Percentiles rank a stretch among this genome's conserved stretches.
These are phyloP conservation scores for Solanum hybrid DNA, from an alignment of 305 asterid genomes.

Conservation along the genomic window DNA sequence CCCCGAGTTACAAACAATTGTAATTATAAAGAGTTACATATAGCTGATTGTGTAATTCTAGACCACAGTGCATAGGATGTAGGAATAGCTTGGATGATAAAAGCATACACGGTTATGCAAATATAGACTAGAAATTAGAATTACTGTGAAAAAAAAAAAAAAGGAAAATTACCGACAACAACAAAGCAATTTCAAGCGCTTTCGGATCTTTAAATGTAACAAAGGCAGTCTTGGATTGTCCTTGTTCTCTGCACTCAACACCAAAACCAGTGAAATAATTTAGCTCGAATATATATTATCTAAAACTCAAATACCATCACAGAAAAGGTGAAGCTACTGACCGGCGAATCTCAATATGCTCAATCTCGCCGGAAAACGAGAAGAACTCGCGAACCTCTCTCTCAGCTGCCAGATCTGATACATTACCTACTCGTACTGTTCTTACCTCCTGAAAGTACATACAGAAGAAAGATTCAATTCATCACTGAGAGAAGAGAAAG, in stretches of 20 bases:
- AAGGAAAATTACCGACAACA: conserved; percentile 54
- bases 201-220: conserved; percentile 85
- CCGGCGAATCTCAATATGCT: conserved; percentile 71
- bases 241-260: conserved; percentile 49
- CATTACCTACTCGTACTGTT: conserved; percentile 61
- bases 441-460: conserved; percentile 28
- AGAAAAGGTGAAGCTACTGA: conserved; percentile 12
- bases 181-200: conserved; percentile 88
- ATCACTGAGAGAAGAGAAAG: not conserved
- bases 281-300: not conserved
- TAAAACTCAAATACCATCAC: not conserved
- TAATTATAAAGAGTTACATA: not conserved
- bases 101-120: not conserved
- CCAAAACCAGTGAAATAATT: not conserved
- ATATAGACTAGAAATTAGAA: not conserved
- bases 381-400: conserved; percentile 95
- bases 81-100: not conserved
- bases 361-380: conserved; percentile 93
- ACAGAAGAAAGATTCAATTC: not conserved
- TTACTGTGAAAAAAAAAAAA: not conserved
- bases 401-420: conserved; percentile 90
- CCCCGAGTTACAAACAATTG: not conserved
- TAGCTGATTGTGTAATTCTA: not conserved
- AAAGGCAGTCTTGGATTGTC: conserved; percentile 54
- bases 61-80: not conserved